Conservation (phyloP, 768 basidiomycete genomes). For the Lactarius tabidus region DNA sequence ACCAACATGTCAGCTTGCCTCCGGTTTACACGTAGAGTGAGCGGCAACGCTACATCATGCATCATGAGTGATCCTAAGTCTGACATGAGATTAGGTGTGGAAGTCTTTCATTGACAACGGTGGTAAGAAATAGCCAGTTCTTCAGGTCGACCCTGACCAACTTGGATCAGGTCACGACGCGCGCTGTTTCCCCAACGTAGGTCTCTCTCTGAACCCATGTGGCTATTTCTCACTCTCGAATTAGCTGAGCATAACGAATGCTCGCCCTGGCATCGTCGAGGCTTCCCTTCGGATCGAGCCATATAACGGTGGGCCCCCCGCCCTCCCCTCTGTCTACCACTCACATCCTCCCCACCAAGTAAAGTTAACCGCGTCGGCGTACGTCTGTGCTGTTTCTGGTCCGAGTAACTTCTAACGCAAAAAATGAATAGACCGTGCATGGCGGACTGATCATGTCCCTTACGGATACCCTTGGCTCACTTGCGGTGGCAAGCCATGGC, state of each 20-base stretch:
- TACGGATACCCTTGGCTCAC: constrained; percentile 80
- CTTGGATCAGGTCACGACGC: constrained; percentile 63
- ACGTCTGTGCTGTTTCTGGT: constrained; percentile 29
- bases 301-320: constrained; percentile 55
- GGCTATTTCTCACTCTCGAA: not conserved
- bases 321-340: not conserved
- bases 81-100: constrained; percentile 57
- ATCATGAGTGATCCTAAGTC: not conserved
- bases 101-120: constrained; percentile 71
- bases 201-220: constrained; percentile 22
- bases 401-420: not conserved
- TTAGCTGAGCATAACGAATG: constrained; percentile 60
- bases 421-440: constrained; percentile 51
- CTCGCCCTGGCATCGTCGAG: constrained; percentile 67
- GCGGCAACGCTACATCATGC: constrained; percentile 15
- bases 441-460: constrained; percentile 79
- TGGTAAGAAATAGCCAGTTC: constrained; percentile 41
- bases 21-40: constrained; percentile 62
- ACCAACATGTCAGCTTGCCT: constrained; percentile 59
- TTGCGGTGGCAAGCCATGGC: constrained; percentile 78
- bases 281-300: constrained; percentile 69
- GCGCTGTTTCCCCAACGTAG: constrained; percentile 74
- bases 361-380: constrained; percentile 83
- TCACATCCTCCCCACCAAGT: constrained; percentile 1
- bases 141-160: constrained; percentile 15